Percentiles rank a stretch among this genome's conserved stretches.
phyloP scores from a whole-genome alignment of 2,329 filamentous ascomycete genomes.

The Beauveria scarabaeidicola region DNA sequence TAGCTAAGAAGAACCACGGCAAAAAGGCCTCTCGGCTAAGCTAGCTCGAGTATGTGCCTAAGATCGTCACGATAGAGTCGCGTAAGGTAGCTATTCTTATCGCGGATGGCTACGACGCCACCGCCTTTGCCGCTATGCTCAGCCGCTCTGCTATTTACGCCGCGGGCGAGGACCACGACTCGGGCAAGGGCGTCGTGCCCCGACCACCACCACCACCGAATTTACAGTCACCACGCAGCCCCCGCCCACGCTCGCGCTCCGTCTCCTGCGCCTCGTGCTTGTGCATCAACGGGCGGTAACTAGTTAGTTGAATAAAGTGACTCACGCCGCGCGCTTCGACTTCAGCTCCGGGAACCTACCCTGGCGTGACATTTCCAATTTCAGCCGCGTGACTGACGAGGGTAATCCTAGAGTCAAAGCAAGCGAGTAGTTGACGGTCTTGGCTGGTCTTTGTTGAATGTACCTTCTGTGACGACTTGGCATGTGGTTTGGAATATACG shows the following conservation, averaged over 20 bases:
- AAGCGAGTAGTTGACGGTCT: too few relatives aligned
- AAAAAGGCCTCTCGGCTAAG: constrained; percentile 59
- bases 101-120: constrained; percentile 65
- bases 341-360: background rate
- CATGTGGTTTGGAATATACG: too few relatives aligned
- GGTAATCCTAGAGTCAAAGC: too few relatives aligned
- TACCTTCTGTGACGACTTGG: too few relatives aligned
- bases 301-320: background rate
- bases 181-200: constrained; percentile 52
- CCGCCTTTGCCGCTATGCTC: constrained; percentile 57
- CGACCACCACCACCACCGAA: constrained; percentile 79
- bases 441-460: too few relatives aligned
- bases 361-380: too few relatives aligned
- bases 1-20: constrained; percentile 55
- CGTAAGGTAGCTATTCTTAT: constrained; percentile 69
- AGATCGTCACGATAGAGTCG: constrained; percentile 57
- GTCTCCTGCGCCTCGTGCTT: constrained; percentile 43
- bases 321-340: background rate
- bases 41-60: constrained; percentile 58
- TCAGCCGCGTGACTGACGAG: too few relatives aligned
- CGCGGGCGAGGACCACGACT: constrained; percentile 41
- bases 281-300: too few relatives aligned
- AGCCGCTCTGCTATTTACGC: constrained; percentile 57
- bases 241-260: constrained; percentile 37
- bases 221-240: constrained; percentile 85